These are phyloP conservation scores for Metroxylon sagu DNA, from an alignment of 176 grass and related monocot species.

Conservation along the genomic window DNA sequence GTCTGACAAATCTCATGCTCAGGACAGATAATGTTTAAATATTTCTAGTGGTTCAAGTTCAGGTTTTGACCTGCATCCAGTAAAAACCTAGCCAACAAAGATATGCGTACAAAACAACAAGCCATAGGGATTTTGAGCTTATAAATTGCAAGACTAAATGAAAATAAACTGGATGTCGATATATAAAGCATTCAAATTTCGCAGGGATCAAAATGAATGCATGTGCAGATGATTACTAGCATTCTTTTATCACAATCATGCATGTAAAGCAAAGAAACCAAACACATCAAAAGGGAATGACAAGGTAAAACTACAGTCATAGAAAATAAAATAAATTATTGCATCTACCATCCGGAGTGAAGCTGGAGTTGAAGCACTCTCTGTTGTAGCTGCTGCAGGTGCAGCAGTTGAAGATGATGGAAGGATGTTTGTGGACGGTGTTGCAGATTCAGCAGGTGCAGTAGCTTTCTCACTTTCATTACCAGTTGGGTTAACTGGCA, in stretches of 20 bases:
- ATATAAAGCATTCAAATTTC: no score
- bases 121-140: no score
- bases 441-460: conserved; percentile 46
- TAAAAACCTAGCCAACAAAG: no score
- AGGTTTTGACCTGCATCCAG: no score
- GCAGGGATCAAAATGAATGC: no score
- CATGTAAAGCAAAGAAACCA: neutral
- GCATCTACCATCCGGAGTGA: conserved; percentile 67
- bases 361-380: conserved; percentile 60
- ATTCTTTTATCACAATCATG: no score
- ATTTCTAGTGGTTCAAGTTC: no score
- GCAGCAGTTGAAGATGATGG: conserved; percentile 32
- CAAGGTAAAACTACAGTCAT: neutral
- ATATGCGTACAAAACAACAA: no score
- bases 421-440: conserved; percentile 32
- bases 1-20: no score
- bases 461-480: conserved; percentile 39
- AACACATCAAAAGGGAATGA: neutral
- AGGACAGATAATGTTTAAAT: no score
- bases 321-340: conserved; percentile 7
- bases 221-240: no score
- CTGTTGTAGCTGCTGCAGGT: conserved; percentile 37
- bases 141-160: no score
- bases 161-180: neutral
- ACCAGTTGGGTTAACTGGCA: conserved; percentile 28